Base-by-base conservation (phyloP, 2,329 filamentous ascomycete species). In the Camillea tinctor region DNA sequence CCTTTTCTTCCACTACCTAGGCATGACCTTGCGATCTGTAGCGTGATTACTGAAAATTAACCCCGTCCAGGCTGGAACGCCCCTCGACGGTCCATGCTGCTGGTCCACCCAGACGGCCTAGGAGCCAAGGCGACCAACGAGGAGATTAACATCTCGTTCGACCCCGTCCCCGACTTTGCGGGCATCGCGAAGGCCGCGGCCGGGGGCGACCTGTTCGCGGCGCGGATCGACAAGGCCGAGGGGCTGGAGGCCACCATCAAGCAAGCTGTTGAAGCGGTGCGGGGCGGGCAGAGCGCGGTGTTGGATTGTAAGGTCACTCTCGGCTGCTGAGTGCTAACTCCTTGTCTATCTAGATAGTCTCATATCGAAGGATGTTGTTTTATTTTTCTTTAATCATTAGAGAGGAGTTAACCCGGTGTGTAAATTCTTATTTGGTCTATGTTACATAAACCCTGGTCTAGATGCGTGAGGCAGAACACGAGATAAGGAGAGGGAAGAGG, bases 91-190 rank as follows among this genome's bases (percentile, higher is more conserved):
- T 87, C 84, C 1, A 72, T 85, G 50, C 72, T 84, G 2, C 76
- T 87, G 13, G 84, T 87, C 0, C 84, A 87, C 62, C 84, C 85
- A 0, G 75, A 86, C 3, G 85, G 84, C 0, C 70, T 81, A 2
- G 84, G 80, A 1, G 80, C 84, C 23, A 76, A 73, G 66, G 82
- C 82, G 0, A 81, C 77, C n/a, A 86, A 86, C 69, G 83, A 85
- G 59, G 85, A 87, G 69, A 81, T 87, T 64, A 87, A 86, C 67
- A 86, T 87, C 63, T 84, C 82, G 1, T 86, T 88, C 62, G 76
- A 79, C 23, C 85, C 85, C 0, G 75, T 77, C 4, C 85, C 85
- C 0, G 83, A 88, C 69, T 88, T 85, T 66, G 72, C 82, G 0
- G 84, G 83, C 44, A 86, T 88, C 54, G 85, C 84, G 20, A 84